A percentile compares a stretch with the other conserved stretches of the same genome.
Conservation (phyloP, 139 green algal genomes). For the Asterochloris erici region DNA sequence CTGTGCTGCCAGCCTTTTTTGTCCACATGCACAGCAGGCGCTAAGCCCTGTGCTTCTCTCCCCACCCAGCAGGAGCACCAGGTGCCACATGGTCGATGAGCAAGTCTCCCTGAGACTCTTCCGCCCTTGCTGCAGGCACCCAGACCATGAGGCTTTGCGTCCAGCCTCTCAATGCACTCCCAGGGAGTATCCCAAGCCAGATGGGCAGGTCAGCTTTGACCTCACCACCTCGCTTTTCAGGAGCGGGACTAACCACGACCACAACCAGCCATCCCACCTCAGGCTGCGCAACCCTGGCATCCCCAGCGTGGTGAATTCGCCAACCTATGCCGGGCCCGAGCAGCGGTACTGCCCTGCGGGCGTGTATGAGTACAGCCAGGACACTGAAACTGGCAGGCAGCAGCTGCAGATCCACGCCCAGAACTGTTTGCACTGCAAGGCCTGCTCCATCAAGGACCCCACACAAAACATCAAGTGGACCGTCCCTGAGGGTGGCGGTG, state of each 20-base stretch:
- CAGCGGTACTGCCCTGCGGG: slow-evolving; percentile 73
- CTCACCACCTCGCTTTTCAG: slow-evolving; percentile 75
- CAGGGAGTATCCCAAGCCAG: slow-evolving; percentile 77
- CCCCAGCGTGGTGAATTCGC: slow-evolving; percentile 65
- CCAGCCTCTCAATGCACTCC: slow-evolving; percentile 37
- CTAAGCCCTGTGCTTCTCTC: too few species aligned
- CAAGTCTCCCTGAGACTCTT: too few species aligned
- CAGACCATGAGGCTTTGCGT: slow-evolving; percentile 63
- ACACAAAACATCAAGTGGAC: slow-evolving; percentile 91
- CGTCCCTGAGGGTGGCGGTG: slow-evolving; percentile 85
- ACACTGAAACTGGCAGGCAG: slow-evolving; percentile 18
- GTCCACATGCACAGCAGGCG: too few species aligned
- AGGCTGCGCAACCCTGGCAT: slow-evolving; percentile 59
- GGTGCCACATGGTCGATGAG: too few species aligned
- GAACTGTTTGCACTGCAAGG: slow-evolving; percentile 98
- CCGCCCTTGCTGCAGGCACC: slow-evolving; percentile 20
- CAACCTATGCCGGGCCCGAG: slow-evolving; percentile 78
- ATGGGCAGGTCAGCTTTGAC: slow-evolving; percentile 87
- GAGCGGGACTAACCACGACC: slow-evolving; percentile 90
- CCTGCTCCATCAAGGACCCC: slow-evolving; percentile 92
- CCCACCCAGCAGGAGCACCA: too few species aligned
- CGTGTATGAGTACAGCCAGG: slow-evolving; percentile 86
- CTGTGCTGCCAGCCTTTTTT: too few species aligned
- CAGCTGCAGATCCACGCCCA: slow-evolving; percentile 90
- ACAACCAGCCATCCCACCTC: slow-evolving; percentile 92